Percentiles rank a stretch among this genome's conserved stretches.
These are phyloP conservation scores for Cinnamomum micranthum DNA, from an alignment of 164 flowering plant genomes.

Conservation along the genomic window DNA sequence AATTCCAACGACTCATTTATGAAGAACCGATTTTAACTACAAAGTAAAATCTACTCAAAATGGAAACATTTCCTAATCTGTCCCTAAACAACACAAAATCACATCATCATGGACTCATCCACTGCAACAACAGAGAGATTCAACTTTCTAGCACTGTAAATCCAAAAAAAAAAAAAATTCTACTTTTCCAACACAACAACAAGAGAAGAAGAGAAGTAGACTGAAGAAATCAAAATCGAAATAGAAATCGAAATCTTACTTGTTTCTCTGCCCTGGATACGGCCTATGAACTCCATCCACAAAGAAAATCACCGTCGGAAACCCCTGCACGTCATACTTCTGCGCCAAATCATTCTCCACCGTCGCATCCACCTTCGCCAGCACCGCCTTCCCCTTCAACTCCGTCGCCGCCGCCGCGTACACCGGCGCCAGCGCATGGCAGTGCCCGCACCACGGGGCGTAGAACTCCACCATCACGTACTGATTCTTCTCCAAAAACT, in stretches of 20 bases:
- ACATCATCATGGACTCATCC: background rate
- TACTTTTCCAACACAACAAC: background rate
- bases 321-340: slow-evolving; percentile 74
- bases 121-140: background rate
- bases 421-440: slow-evolving; percentile 80
- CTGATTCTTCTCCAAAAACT: slow-evolving; percentile 49
- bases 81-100: background rate
- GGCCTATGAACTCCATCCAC: slow-evolving; percentile 77
- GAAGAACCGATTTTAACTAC: no score
- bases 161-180: background rate
- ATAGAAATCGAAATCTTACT: slow-evolving; percentile 33
- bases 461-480: slow-evolving; percentile 91
- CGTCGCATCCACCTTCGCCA: slow-evolving; percentile 85
- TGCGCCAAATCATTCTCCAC: slow-evolving; percentile 78
- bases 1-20: no score
- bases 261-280: slow-evolving; percentile 63
- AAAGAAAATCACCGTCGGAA: slow-evolving; percentile 82
- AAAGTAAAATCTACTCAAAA: background rate
- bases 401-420: slow-evolving; percentile 93
- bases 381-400: slow-evolving; percentile 56
- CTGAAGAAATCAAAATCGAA: no score
- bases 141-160: background rate
- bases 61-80: background rate
- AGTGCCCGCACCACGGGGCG: slow-evolving; percentile 97
- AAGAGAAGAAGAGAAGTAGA: no score